Evolutionary conservation across 805 yeast genomes (phyloP).

Genomic region (Kluyveromyces siamensis): DNA sequence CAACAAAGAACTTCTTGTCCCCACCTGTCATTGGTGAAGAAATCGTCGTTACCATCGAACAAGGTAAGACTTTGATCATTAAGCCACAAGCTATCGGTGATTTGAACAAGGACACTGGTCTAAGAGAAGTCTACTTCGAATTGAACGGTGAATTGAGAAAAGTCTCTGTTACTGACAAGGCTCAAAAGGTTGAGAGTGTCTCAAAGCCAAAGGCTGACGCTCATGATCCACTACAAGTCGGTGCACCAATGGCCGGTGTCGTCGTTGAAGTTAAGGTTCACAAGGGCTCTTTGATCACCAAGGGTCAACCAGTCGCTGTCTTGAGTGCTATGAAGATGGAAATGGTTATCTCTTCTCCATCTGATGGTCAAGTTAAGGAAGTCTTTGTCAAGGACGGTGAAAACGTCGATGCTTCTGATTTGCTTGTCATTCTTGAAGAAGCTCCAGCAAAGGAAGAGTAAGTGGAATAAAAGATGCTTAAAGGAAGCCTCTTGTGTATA

Average conservation of each 20-base stretch:
- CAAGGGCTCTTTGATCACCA: slow-evolving; percentile 80
- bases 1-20: slow-evolving; percentile 83
- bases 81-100: slow-evolving; percentile 92
- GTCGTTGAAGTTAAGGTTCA: slow-evolving; percentile 90
- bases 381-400: slow-evolving; percentile 82
- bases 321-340: slow-evolving; percentile 99
- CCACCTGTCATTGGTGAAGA: slow-evolving; percentile 86
- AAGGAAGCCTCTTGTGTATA: not conserved
- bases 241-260: slow-evolving; percentile 99
- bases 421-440: slow-evolving; percentile 52
- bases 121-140: slow-evolving; percentile 94
- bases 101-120: slow-evolving; percentile 73
- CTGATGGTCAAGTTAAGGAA: slow-evolving; percentile 73
- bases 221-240: slow-evolving; percentile 82
- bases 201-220: slow-evolving; percentile 87
- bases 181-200: slow-evolving; percentile 74
- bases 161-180: slow-evolving; percentile 83
- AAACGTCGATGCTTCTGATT: slow-evolving; percentile 89
- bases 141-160: slow-evolving; percentile 97
- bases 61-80: slow-evolving; percentile 89
- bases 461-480: not conserved
- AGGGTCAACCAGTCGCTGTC: slow-evolving; percentile 93
- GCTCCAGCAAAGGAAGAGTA: slow-evolving; percentile 12
- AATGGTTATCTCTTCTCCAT: slow-evolving; percentile 94
- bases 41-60: slow-evolving; percentile 78